Evolutionary conservation across 139 green algal genomes (phyloP), one percentile per base, ranked within the genome.

Genomic region (Chlamydomonas applanata): DNA sequence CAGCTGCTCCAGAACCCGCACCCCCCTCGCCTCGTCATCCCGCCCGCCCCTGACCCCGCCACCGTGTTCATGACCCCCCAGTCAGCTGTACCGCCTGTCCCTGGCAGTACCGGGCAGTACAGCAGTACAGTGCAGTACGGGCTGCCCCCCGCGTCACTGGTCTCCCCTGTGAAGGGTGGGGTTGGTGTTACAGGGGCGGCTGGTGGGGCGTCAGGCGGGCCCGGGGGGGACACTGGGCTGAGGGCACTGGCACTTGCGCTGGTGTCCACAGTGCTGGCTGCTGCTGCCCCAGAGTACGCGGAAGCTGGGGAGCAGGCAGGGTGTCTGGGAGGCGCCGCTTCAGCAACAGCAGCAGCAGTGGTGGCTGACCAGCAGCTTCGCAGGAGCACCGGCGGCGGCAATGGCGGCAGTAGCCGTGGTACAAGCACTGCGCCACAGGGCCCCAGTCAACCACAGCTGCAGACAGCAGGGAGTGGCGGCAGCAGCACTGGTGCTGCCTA

Each of bases 1-100:
- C 92, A 98, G 84, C 82, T 99, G 24, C 98, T 94, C 75, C 73
- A 71, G 0, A 61, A 83, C 24, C 84, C 84, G 36, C 91, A 95
- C 66, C 88, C 89, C 29, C 76, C 77, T 4, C 80, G 87, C 29
- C 69, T 83, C 9, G 79, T 88, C 19, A 40, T 40, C 33, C 86
- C 84, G 19, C 67, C 81, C 30, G 44, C 86, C 33, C 83, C 83
- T 27, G 74, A 82, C 69, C 79, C 82, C 1, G 79, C 79, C 52
- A 67, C 73, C 30, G 66, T 73, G 3, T 73, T 73, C 35, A 19
- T 13, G 7, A 69, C 61, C 61, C 13, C 27, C 61, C 59, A 33
- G 40, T 7, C 40, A 49, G 40, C 40, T 7, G 40, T 49, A 49
- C 40, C 7, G 40, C 11, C 22, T 67, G 59, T 13, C 59, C 59